phyloP scores from a whole-genome alignment of 805 yeast species.

The Wickerhamiella spandovensis region DNA sequence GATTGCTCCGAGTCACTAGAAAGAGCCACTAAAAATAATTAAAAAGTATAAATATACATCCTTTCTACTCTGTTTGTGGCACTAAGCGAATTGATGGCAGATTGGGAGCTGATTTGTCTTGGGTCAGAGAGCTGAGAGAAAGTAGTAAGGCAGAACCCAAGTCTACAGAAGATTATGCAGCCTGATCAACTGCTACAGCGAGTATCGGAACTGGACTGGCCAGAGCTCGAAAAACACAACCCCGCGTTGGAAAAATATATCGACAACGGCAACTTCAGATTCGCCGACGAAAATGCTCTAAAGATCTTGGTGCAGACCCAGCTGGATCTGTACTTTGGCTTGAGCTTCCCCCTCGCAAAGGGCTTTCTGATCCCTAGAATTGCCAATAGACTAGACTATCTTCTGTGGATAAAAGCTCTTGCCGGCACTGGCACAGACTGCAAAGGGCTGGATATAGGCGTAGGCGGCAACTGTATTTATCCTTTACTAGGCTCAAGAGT shows the following conservation, averaged over 20 bases:
- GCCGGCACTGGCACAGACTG: conserved; percentile 16
- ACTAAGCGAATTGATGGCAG: too few relatives aligned
- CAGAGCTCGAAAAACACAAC: not conserved
- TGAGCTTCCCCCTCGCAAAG: conserved; percentile 7
- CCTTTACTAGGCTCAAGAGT: conserved; percentile 28
- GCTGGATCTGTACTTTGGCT: conserved; percentile 5
- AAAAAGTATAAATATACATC: too few relatives aligned
- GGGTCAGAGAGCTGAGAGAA: too few relatives aligned
- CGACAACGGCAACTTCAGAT: not conserved
- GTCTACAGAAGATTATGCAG: too few relatives aligned
- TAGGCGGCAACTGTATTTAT: conserved; percentile 37
- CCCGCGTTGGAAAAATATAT: not conserved
- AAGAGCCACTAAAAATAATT: too few relatives aligned
- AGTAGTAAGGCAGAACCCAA: too few relatives aligned
- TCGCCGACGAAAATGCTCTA: not conserved
- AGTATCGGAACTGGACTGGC: not conserved
- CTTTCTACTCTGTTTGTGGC: too few relatives aligned
- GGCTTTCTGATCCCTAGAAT: conserved; percentile 14
- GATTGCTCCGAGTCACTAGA: too few relatives aligned
- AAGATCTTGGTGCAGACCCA: not conserved
- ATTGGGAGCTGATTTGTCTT: too few relatives aligned
- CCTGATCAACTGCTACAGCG: not conserved
- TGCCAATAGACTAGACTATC: conserved; percentile 21
- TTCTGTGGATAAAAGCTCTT: conserved; percentile 18
- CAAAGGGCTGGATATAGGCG: conserved; percentile 41